Evolutionary conservation across 2,329 filamentous ascomycete genomes (phyloP).

Genomic region (Neonectria punicea): DNA sequence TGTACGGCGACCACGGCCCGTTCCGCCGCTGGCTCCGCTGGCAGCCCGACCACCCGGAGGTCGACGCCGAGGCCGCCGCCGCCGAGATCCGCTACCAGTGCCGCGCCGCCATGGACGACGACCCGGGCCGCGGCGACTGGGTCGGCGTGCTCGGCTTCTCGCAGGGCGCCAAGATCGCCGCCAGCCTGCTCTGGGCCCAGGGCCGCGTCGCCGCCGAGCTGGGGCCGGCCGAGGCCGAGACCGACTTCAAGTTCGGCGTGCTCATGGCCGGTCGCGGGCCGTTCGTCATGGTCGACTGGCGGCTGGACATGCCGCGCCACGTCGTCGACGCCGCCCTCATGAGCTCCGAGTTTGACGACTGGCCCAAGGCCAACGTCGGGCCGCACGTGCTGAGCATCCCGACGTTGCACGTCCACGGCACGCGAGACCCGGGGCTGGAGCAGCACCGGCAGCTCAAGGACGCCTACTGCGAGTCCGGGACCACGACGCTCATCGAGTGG

Average conservation of each 20-base stretch:
- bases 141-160: slow-evolving; percentile 73
- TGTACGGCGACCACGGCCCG: slow-evolving; percentile 74
- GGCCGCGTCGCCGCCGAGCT: slow-evolving; percentile 61
- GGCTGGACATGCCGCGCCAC: slow-evolving; percentile 65
- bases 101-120: slow-evolving; percentile 60
- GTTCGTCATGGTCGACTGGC: slow-evolving; percentile 44
- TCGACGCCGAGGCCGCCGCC: slow-evolving; percentile 58
- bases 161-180: slow-evolving; percentile 71
- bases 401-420: slow-evolving; percentile 55
- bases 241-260: slow-evolving; percentile 49
- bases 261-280: slow-evolving; percentile 50
- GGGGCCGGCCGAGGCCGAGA: slow-evolving; percentile 36
- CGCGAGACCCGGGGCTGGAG: slow-evolving; percentile 70
- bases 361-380: slow-evolving; percentile 61
- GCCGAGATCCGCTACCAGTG: slow-evolving; percentile 54
- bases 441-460: slow-evolving; percentile 60
- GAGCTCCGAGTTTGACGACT: slow-evolving; percentile 41
- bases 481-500: slow-evolving; percentile 74
- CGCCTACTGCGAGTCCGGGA: slow-evolving; percentile 68
- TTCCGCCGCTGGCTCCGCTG: slow-evolving; percentile 73
- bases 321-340: slow-evolving; percentile 38
- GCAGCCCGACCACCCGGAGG: slow-evolving; percentile 64
- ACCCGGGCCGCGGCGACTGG: slow-evolving; percentile 67
- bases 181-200: slow-evolving; percentile 69
- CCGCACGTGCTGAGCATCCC: slow-evolving; percentile 46